Percentiles rank a stretch among this genome's conserved stretches.
Conservation (phyloP, 2,329 filamentous ascomycete genomes). For the Trichoderma brevicompactum region DNA sequence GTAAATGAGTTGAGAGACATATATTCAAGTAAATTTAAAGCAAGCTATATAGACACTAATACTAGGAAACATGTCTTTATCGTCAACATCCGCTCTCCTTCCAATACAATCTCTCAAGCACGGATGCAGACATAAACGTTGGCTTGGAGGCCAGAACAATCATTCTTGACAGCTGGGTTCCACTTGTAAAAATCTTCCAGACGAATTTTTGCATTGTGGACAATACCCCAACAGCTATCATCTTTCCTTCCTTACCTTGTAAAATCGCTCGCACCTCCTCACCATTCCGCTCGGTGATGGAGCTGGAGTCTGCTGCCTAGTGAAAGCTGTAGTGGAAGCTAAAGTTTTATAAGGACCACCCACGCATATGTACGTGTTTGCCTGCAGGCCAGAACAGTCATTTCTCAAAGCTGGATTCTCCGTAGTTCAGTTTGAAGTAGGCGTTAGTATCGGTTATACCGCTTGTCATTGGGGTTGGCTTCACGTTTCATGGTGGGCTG, state of each 20-base stretch:
- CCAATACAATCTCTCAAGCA: no score
- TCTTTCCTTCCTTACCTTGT: background rate
- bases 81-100: no score
- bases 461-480: no score
- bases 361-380: background rate
- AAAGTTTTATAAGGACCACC: background rate
- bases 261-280: background rate
- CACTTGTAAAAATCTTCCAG: slow-evolving; percentile 7
- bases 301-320: background rate
- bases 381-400: background rate
- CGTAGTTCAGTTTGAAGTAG: no score
- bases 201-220: background rate
- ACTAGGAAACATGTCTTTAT: no score
- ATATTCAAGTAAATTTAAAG: no score
- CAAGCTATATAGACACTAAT: no score
- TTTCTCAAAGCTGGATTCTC: background rate
- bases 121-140: slow-evolving; percentile 13
- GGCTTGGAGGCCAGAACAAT: slow-evolving; percentile 14
- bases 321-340: no score
- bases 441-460: no score
- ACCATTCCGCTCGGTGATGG: slow-evolving; percentile 18
- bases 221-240: slow-evolving; percentile 10
- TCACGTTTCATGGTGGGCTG: no score
- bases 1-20: no score
- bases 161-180: slow-evolving; percentile 16